A percentile compares a stretch with the other conserved stretches of the same genome.
Conservation (phyloP, 2,329 filamentous ascomycete species). For the Monosporascus sp. region DNA sequence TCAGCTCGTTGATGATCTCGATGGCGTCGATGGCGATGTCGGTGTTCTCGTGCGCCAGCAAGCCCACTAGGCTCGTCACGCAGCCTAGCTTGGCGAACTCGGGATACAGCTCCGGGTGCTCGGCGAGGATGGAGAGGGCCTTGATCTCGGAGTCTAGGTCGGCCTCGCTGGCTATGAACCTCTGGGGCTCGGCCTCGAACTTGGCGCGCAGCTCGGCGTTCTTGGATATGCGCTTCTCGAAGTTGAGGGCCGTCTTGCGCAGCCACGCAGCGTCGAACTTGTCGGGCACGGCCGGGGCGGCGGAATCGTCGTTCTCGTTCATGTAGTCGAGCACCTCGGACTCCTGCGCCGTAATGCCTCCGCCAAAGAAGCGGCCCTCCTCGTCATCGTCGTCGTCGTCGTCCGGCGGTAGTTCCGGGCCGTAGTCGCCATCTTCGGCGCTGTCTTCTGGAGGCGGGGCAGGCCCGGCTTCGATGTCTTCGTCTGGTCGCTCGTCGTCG, state of each 20-base stretch:
- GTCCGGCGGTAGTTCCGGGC: constrained; percentile 20
- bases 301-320: constrained; percentile 44
- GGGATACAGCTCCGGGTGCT: constrained; percentile 62
- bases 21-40: constrained; percentile 91
- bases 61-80: constrained; percentile 60
- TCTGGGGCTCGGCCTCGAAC: constrained; percentile 23
- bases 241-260: constrained; percentile 70
- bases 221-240: constrained; percentile 86
- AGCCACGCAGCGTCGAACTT: constrained; percentile 83
- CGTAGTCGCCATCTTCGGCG: constrained; percentile 32
- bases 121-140: constrained; percentile 75
- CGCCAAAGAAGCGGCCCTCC: constrained; percentile 92
- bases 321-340: constrained; percentile 84
- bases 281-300: constrained; percentile 45
- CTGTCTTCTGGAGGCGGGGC: constrained; percentile 50
- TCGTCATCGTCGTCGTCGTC: constrained; percentile 60
- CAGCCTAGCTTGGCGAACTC: constrained; percentile 26
- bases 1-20: constrained; percentile 84
- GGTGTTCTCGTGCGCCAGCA: constrained; percentile 92
- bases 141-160: constrained; percentile 89
- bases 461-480: constrained; percentile 41
- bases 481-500: constrained; percentile 33
- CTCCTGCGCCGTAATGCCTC: constrained; percentile 77
- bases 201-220: constrained; percentile 79
- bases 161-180: constrained; percentile 51